Evolutionary conservation across 75 land plant species (phyloP), one percentile per base, ranked within the genome.

Genomic region (Sequoia sempervirens): DNA sequence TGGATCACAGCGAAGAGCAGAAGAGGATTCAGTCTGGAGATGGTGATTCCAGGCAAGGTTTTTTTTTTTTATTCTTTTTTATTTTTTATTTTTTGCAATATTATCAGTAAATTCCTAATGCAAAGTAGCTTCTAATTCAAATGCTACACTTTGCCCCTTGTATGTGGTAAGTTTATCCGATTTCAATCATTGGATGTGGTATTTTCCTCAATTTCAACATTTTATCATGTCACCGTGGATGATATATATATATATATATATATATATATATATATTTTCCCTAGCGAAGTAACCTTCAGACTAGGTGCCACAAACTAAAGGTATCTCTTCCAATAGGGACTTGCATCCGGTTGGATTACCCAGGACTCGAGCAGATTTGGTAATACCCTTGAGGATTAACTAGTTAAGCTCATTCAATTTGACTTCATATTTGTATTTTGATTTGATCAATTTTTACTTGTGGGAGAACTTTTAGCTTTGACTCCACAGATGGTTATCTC

Each of bases 21-120:
- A 81, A 81, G 68, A 81, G 82, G 68, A 41, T 81, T 81, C 82
- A 53, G 36, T 81, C 82, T 36, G 70, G 26, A 53, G 82, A 32
- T 30, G 68, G 26, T 30, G 82, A 81, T 47, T 53, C 82, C 40
- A 81, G 82, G 82, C 28, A 23, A 81, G 68, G 37, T 79, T 17
- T 17, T 43, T 23, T 4, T 40, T 40, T 41, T 43, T 41, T 18
- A 23, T 79, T 45, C 18, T 40, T 70, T 70, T 70, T 70, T 70
- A n/a, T 28, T 26, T 18, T 61, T 4, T 61, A n/a, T 61, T 5
- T 23, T 0, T 61, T 61, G 66, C 0, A 61, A 28, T 61, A 5
- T 54, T 58, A 23, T 23, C 1, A 61, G 1, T 1, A 61, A 61
- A 5, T 23, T 23, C 1, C 7, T 28, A 7, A 20, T 26, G 66